A percentile compares a stretch with the other conserved stretches of the same genome.
These are phyloP conservation scores for Trichomonas vaginalis DNA, from an alignment of 208 protist species.

Conservation along the genomic window DNA sequence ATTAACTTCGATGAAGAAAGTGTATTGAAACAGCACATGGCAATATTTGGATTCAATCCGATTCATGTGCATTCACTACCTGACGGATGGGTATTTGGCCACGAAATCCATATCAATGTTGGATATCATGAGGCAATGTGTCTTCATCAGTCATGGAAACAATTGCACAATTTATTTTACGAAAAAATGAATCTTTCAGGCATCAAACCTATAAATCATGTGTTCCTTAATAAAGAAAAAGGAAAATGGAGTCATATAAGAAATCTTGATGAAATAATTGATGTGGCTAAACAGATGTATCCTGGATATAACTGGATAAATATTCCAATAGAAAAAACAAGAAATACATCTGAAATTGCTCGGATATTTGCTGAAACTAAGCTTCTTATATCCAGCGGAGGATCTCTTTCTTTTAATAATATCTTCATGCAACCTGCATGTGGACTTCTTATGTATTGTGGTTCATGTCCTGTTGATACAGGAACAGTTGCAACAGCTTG, in stretches of 20 bases:
- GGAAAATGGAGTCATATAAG: neutral
- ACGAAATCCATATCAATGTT: neutral
- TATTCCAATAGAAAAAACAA: neutral
- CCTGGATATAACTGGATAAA: neutral
- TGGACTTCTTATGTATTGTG: neutral
- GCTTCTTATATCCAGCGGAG: neutral
- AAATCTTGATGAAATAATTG: neutral
- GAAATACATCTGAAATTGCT: neutral
- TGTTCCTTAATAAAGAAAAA: neutral
- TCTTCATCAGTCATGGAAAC: neutral
- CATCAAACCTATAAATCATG: neutral
- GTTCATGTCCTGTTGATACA: neutral
- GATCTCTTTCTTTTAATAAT: neutral
- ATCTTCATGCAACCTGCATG: neutral
- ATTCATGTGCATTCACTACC: neutral
- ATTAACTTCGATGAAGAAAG: neutral
- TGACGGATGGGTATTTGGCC: neutral
- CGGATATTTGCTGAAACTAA: neutral
- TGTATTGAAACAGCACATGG: neutral
- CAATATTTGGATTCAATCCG: neutral
- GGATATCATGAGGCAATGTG: neutral
- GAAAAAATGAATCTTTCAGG: neutral
- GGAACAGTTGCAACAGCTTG: neutral
- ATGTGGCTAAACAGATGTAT: neutral
- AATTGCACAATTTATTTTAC: neutral